Conservation (phyloP, 192 early-diverging fungal species). For the Lobosporangium transversale region DNA sequence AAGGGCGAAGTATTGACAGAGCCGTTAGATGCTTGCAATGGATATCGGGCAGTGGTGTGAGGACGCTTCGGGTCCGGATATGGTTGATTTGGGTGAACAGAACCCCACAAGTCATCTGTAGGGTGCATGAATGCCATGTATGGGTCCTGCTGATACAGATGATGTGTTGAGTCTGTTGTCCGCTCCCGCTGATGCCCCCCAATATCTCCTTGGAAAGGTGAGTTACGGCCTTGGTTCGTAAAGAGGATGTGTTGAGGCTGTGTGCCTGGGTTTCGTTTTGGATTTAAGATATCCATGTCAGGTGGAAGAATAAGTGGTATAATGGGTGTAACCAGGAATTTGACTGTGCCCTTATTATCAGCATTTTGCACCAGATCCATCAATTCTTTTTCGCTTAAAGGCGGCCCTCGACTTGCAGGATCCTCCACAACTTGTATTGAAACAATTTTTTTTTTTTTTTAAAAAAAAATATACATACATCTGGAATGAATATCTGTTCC, state of each 20-base stretch:
- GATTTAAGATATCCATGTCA: slow-evolving; percentile 45
- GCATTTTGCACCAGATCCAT: slow-evolving; percentile 28
- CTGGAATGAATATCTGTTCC: too few species aligned
- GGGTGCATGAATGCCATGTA: slow-evolving; percentile 38
- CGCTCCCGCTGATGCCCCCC: slow-evolving; percentile 42
- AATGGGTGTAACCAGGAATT: slow-evolving; percentile 43
- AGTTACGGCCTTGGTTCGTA: slow-evolving; percentile 21
- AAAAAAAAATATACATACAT: too few species aligned
- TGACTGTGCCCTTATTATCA: slow-evolving; percentile 43
- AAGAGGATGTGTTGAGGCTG: slow-evolving; percentile 16
- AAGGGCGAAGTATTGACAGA: slow-evolving; percentile 33
- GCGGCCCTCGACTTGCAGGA: slow-evolving; percentile 22
- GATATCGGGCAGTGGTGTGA: slow-evolving; percentile 35
- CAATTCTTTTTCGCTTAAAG: slow-evolving; percentile 27
- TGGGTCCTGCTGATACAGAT: slow-evolving; percentile 18
- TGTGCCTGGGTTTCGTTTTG: slow-evolving; percentile 29
- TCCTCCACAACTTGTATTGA: slow-evolving; percentile 30
- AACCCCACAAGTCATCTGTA: slow-evolving; percentile 36
- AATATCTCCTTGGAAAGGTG: slow-evolving; percentile 25
- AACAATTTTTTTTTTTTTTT: too few species aligned
- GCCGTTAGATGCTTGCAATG: slow-evolving; percentile 12
- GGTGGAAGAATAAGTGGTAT: slow-evolving; percentile 46
- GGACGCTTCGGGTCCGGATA: slow-evolving; percentile 49
- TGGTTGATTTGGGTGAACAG: slow-evolving; percentile 53
- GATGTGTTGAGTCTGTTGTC: slow-evolving; percentile 25